A percentile compares a stretch with the other conserved stretches of the same genome.
phyloP scores from a whole-genome alignment of 1,284 basidiomycete genomes.

The Phellopilus nigrolimitatus region DNA sequence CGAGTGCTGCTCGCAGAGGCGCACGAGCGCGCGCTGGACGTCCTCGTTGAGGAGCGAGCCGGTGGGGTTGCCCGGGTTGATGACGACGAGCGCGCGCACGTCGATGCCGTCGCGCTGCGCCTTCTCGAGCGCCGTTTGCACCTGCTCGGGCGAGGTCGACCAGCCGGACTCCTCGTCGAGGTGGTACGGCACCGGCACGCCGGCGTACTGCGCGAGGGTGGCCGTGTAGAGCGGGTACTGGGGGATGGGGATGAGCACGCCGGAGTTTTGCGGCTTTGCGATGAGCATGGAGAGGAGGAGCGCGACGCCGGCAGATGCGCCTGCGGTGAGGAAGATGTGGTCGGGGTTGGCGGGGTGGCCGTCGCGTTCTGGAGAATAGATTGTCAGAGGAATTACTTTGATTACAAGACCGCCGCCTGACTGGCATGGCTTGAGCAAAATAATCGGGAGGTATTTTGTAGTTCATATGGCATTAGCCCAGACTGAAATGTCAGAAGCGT shows the following conservation, averaged over 20 bases:
- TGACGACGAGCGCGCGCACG: slow-evolving; percentile 84
- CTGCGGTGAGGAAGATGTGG: slow-evolving; percentile 90
- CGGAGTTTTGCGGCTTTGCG: slow-evolving; percentile 53
- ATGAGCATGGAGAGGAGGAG: slow-evolving; percentile 84
- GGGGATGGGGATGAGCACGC: slow-evolving; percentile 93
- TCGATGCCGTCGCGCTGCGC: slow-evolving; percentile 60
- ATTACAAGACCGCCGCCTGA: too few species aligned
- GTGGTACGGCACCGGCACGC: slow-evolving; percentile 84
- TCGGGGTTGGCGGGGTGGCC: slow-evolving; percentile 81
- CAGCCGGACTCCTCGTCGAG: slow-evolving; percentile 82
- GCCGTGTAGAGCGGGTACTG: slow-evolving; percentile 98
- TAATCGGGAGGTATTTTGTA: too few species aligned
- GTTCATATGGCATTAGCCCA: too few species aligned
- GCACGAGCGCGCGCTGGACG: slow-evolving; percentile 72
- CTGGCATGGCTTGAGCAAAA: too few species aligned
- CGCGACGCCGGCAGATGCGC: slow-evolving; percentile 90
- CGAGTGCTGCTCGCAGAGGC: slow-evolving; percentile 79
- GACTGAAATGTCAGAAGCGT: too few species aligned
- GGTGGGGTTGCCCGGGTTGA: slow-evolving; percentile 96
- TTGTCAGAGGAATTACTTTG: neutral
- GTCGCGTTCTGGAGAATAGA: slow-evolving; percentile 64
- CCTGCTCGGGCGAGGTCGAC: slow-evolving; percentile 75
- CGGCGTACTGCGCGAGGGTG: slow-evolving; percentile 81
- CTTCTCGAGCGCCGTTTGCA: slow-evolving; percentile 65
- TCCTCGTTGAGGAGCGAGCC: slow-evolving; percentile 72